Evolutionary conservation across 352 stramenopile genomes (phyloP), one percentile per base, ranked within the genome.

Genomic region (Phytophthora idaei): DNA sequence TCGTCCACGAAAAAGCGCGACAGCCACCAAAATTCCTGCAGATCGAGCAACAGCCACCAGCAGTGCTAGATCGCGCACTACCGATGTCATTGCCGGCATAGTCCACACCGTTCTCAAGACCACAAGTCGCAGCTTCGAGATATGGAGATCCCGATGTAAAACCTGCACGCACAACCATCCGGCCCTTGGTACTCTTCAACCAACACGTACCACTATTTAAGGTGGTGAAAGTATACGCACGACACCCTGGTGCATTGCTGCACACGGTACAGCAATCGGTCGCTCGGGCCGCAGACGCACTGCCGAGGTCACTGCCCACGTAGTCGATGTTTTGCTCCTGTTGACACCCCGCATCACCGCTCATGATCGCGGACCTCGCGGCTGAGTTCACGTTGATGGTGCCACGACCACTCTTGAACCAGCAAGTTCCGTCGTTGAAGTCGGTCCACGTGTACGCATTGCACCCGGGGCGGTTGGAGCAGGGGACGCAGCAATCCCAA

Each of bases 1-100:
- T 74, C 2, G 57, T 83, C 80, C 80, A 91, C 6, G 80, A 77
- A 59, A 83, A 90, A 9, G 74, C 76, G 1, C 64, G 69, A 49
- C 73, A 83, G 7, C 67, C 64, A 2, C 17, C 17, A 17, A 69
- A 78, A 14, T 8, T 28, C 25, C 65, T 17, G 54, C 69, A 77
- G 6, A 71, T 64, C n/a, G 50, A 57, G 55, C 69, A 77, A 28
- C 69, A 77, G 32, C 2, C 50, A 29, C 41, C 32, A 0, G 69
- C 56, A 34, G 57, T 44, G 1, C 34, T 29, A 25, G 64, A 61
- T 0, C 48, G 29, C 0, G 57, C 71, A 5, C 54, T 70, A 15
- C 55, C 60, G 28, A 83, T 73, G 27, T 83, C 75, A 17, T 75
- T 79, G 12, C 64, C 73, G 2, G 64, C 21, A 39, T 77, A 70